A percentile compares a stretch with the other conserved stretches of the same genome.
Conservation (phyloP, 352 stramenopile species). For the Phytophthora pinifolia region DNA sequence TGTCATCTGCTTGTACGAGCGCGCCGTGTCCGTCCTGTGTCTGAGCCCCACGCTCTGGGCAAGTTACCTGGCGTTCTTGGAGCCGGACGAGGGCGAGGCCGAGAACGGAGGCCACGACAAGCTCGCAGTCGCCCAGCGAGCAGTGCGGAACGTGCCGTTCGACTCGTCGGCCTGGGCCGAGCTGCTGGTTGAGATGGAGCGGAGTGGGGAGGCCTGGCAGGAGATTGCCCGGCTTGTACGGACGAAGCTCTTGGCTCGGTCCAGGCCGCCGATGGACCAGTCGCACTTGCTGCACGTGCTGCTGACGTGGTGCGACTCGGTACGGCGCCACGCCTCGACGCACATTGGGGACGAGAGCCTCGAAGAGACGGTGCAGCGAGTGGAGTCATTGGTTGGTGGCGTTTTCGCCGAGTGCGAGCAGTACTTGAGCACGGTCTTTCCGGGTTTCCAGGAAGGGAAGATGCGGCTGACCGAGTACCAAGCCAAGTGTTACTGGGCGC, state of each 20-base stretch:
- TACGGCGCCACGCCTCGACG: constrained; percentile 27
- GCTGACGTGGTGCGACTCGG: constrained; percentile 47
- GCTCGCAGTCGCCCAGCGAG: constrained; percentile 34
- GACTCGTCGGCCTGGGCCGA: constrained; percentile 62
- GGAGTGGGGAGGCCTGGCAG: neutral
- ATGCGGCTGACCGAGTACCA: constrained; percentile 49
- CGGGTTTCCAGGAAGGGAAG: constrained; percentile 31
- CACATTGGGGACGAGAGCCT: constrained; percentile 11
- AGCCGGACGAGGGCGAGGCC: constrained; percentile 2
- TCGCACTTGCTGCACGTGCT: constrained; percentile 51
- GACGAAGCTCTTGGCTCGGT: constrained; percentile 33
- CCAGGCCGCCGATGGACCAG: constrained; percentile 50
- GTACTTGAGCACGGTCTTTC: constrained; percentile 40
- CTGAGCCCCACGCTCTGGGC: constrained; percentile 57
- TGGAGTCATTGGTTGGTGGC: constrained; percentile 26
- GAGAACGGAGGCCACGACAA: constrained; percentile 3
- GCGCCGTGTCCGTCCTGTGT: constrained; percentile 53
- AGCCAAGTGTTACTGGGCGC: constrained; percentile 41
- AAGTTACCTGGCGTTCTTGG: constrained; percentile 51
- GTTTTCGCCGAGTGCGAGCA: constrained; percentile 35
- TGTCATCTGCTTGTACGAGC: constrained; percentile 57
- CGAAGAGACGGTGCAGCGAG: constrained; percentile 12
- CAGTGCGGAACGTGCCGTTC: constrained; percentile 68
- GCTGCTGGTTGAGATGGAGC: constrained; percentile 57
- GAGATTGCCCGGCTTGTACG: constrained; percentile 32